Percentiles rank a stretch among this genome's conserved stretches.
phyloP scores from a whole-genome alignment of 2,329 filamentous ascomycete genomes.

The Fusarium decemcellulare region DNA sequence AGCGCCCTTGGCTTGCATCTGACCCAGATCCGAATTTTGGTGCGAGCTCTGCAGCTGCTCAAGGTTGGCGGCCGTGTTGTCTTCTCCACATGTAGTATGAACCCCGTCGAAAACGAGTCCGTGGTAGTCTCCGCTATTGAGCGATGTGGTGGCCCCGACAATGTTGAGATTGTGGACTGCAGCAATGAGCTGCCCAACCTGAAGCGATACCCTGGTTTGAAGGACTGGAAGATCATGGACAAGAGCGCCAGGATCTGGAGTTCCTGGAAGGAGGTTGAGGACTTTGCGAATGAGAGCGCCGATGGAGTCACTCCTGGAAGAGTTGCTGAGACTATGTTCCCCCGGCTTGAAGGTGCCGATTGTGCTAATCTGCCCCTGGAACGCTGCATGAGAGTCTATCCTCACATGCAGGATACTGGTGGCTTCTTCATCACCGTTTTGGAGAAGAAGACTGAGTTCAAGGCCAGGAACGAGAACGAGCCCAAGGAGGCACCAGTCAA shows the following conservation, averaged over 20 bases:
- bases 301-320: constrained; percentile 72
- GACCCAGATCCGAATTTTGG: constrained; percentile 90
- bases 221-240: constrained; percentile 92
- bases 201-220: constrained; percentile 83
- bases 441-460: constrained; percentile 91
- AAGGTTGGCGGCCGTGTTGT: constrained; percentile 96
- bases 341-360: constrained; percentile 67
- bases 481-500: constrained; percentile 53
- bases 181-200: constrained; percentile 82
- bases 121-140: constrained; percentile 91
- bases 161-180: constrained; percentile 89
- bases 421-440: constrained; percentile 98
- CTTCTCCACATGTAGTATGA: constrained; percentile 99
- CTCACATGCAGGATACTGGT: constrained; percentile 95
- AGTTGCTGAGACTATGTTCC: constrained; percentile 88
- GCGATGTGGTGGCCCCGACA: constrained; percentile 85
- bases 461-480: constrained; percentile 78
- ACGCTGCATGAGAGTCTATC: constrained; percentile 93
- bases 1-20: constrained; percentile 89
- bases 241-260: constrained; percentile 85
- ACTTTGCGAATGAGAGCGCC: constrained; percentile 73
- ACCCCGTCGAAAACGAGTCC: constrained; percentile 96
- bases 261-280: constrained; percentile 85
- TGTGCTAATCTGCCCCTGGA: constrained; percentile 82
- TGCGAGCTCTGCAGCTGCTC: constrained; percentile 93